Evolutionary conservation across 2,329 filamentous ascomycete species (phyloP), one percentile per base, ranked within the genome.

Genomic region (Diaporthe australafricana): DNA sequence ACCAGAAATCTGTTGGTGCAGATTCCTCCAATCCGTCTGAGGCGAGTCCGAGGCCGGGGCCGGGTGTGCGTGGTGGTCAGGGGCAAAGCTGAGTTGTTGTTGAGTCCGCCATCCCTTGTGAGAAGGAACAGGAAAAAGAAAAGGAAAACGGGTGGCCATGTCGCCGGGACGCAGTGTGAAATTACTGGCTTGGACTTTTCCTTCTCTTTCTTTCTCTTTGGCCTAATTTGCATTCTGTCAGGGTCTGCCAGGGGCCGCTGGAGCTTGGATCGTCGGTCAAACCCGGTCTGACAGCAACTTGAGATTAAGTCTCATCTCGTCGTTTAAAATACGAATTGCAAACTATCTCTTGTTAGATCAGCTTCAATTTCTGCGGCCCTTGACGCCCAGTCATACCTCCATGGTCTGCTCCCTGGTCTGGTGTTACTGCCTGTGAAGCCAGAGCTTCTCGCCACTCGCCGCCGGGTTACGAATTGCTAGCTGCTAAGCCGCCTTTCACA

Each of bases 221-320:
- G 60, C 45, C 60, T 50, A 20, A 17, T 65, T 11, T 38, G 25
- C 45, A 7, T 17, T 20, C 4, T 48, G 45, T 50, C 30, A 47
- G 60, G 45, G 22, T 3, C 60, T 50, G 60, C 20, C 45, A n/a
- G 45, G 42, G 16, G 30, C n/a, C 60, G 42, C 45, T 65, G 27
- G 42, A 65, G 45, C 60, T 38, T 30, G 27, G 60, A 38, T 63
- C 60, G 42, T 42, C 60, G 60, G 42, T 30, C 8, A 27, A n/a
- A 20, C 12, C 60, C 45, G 60, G 60, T 45, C 45, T 65, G 45
- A 20, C 25, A 47, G n/a, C n/a, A n/a, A n/a, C n/a, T n/a, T n/a
- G n/a, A n/a, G 60, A 65, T 65, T 65, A 38, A 45, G n/a, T 12
- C 60, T 65, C 60, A 65, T 65, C 30, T 65, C 45, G 60, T 25